These are phyloP conservation scores for Leucoagaricus sp. DNA, from an alignment of 1,284 basidiomycete genomes.

Conservation along the genomic window DNA sequence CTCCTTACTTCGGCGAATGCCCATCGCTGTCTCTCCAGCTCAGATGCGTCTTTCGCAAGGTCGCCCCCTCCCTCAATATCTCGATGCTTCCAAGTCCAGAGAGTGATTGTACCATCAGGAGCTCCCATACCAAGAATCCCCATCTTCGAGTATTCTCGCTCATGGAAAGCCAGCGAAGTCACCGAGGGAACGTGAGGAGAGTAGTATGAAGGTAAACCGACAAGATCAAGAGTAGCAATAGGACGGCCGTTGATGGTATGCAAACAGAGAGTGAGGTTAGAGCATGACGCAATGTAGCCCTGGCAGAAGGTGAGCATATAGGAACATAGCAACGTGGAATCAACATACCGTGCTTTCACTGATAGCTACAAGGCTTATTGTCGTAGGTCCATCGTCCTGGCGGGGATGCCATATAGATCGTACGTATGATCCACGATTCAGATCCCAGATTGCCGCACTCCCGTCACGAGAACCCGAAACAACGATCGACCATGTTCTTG, in stretches of 20 bases:
- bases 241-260: constrained; percentile 83
- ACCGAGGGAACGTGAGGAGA: constrained; percentile 45
- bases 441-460: constrained; percentile 88
- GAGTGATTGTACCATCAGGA: constrained; percentile 63
- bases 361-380: constrained; percentile 74
- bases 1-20: constrained; percentile 67
- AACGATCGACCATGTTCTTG: constrained; percentile 80
- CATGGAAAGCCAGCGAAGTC: constrained; percentile 76
- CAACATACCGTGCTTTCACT: constrained; percentile 81
- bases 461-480: constrained; percentile 88
- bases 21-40: constrained; percentile 56
- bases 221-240: constrained; percentile 67
- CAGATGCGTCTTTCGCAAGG: constrained; percentile 38
- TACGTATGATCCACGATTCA: constrained; percentile 80
- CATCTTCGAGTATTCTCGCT: constrained; percentile 73
- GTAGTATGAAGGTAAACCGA: constrained; percentile 37
- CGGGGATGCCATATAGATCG: constrained; percentile 69
- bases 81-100: constrained; percentile 76
- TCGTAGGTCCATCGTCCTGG: constrained; percentile 37
- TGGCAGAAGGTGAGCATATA: constrained; percentile 28
- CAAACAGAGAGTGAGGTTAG: constrained; percentile 62
- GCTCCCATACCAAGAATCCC: constrained; percentile 72
- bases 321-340: background rate
- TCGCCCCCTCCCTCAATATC: constrained; percentile 39
- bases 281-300: constrained; percentile 86